Conservation (phyloP, 2,329 filamentous ascomycete genomes). For the Thielaviopsis euricoi region DNA sequence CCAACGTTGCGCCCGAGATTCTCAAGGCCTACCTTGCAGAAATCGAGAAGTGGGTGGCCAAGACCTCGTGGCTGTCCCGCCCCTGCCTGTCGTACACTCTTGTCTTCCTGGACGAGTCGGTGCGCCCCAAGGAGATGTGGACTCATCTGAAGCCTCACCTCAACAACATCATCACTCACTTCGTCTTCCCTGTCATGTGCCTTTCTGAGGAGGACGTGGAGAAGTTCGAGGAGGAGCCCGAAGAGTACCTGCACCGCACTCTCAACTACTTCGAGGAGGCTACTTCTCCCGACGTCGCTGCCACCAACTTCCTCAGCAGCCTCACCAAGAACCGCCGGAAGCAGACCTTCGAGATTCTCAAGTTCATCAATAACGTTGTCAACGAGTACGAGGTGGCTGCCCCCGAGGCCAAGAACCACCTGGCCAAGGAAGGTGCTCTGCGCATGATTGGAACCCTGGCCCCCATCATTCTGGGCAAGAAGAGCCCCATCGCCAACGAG, state of each 20-base stretch:
- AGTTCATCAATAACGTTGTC: constrained; percentile 88
- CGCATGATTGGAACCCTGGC: constrained; percentile 94
- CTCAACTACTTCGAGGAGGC: constrained; percentile 97
- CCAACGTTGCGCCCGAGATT: constrained; percentile 86
- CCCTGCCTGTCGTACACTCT: constrained; percentile 86
- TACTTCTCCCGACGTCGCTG: constrained; percentile 84
- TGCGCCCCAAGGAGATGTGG: constrained; percentile 97
- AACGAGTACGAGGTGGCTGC: constrained; percentile 77
- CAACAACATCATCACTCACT: constrained; percentile 81
- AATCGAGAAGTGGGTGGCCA: constrained; percentile 95
- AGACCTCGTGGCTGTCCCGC: constrained; percentile 87
- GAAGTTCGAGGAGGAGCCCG: constrained; percentile 83
- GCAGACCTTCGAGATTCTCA: constrained; percentile 86
- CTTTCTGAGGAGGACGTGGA: constrained; percentile 84
- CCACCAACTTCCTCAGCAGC: constrained; percentile 90
- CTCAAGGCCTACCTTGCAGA: constrained; percentile 86
- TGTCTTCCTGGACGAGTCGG: constrained; percentile 90
- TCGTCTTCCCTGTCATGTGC: constrained; percentile 90
- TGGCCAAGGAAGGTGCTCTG: constrained; percentile 90
- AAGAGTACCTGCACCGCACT: constrained; percentile 93
- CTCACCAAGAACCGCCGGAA: constrained; percentile 89
- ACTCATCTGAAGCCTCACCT: constrained; percentile 82
- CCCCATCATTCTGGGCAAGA: constrained; percentile 89
- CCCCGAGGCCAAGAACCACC: constrained; percentile 79
- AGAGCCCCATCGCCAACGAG: constrained; percentile 93